Base-by-base conservation (phyloP, 352 stramenopile species). In the Phytophthora cryptogea region DNA sequence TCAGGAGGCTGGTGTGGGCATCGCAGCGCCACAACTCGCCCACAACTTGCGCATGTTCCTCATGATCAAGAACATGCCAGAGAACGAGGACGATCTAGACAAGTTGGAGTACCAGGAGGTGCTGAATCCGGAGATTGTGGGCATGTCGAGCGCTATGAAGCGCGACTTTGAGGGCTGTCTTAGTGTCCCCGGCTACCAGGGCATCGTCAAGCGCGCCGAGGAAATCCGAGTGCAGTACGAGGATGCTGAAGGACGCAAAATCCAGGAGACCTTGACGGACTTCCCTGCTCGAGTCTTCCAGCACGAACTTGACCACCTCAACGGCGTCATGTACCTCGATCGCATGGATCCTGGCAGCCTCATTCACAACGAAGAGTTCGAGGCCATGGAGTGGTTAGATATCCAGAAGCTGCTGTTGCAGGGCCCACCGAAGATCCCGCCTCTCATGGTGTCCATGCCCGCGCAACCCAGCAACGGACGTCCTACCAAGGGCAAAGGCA, bases 151-250 rank as follows among this genome's bases (percentile, higher is more conserved):
- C 13, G 51, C 55, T 8, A 74, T 66, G 46, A 80, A 69, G 33
- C 88, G 86, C 54, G 86, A 94, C 62, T 94, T 93, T 72, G 86
- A 94, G 74, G 86, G 86, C 28, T 94, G 86, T 31, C 54, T 94
- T 56, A 94, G 86, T 62, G 76, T 94, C 23, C 86, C 86, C 13
- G 83, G 83, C 13, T 94, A 94, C 62, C 78, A 88, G 41, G 86
- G 78, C 45, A 79, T 94, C 30, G 78, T 94, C 13, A 59, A 70
- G 46, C 83, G 86, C 5, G 63, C 81, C 3, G 49, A 76, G 10
- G 68, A 89, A 50, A 88, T 94, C 55, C 63, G 76, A 16, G 86
- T 94, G 44, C 64, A 83, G 61, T 94, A 80, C 53, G 66, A 73
- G 35, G 74, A 90, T 44, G 41, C 47, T 14, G 47, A 89, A 35